Base-by-base conservation (phyloP, 2,329 filamentous ascomycete genomes). In the Coniochaeta ligniaria region DNA sequence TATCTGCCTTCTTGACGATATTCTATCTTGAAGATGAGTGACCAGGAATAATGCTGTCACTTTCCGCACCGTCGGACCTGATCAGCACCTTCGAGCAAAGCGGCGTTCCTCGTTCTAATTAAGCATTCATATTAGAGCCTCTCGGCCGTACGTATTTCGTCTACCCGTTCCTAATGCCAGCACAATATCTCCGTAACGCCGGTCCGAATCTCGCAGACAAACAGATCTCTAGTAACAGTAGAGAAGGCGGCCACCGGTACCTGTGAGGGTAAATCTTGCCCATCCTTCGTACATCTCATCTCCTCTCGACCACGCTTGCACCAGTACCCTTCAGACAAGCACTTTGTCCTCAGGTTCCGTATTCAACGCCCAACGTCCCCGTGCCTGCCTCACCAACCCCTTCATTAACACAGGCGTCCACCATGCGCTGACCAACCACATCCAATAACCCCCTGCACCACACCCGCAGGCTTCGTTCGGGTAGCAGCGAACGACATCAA, bases 401-500 rank as follows among this genome's bases (percentile, higher is more conserved):
- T 41, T 59, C 43, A 58, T 63, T 38, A 59, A 50, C 38, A 54
- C 57, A 50, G 47, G 26, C 20, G 12, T 11, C 12, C 35, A 14
- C 8, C 3, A 36, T 36, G 35, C 12, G 6, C 35, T 36, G 7
- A 31, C 28, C 28, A 31, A 31, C 35, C 35, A 14, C 35, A 36
- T 5, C 6, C 35, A 11, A 8, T 14, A 9, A 36, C 3, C 38
- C 2, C 38, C 38, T n/a, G 5, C n/a, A 6, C 5, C n/a, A 17
- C 38, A 41, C 38, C 17, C 38, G 6, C 17, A 41, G n/a, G 12
- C 33, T 6, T 9, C 33, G 16, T 6, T 9, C 33, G 16, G 36
- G 22, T 43, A 20, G 4, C 56, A 43, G 31, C 6, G 2, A 58
- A 24, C 20, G 22, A 6, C 14, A 31, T 67, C 61, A 80, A 60